Evolutionary conservation across 192 early-diverging fungal species (phyloP), one percentile per base, ranked within the genome.

Genomic region (Coemansia sp.): DNA sequence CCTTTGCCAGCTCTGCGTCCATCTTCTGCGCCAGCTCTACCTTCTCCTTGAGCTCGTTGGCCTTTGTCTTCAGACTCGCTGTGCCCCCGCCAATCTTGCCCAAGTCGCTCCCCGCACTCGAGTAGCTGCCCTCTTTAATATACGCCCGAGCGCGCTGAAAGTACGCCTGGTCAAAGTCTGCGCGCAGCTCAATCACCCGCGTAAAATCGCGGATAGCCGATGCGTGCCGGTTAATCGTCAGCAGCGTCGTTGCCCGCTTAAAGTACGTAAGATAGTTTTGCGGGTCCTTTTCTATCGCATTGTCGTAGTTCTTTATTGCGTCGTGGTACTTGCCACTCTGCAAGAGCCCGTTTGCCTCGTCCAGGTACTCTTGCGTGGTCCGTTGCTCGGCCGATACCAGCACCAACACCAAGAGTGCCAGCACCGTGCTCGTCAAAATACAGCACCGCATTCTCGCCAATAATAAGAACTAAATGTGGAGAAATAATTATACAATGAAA

Each of bases 221-320:
- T 6, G 73, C 60, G 54, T 84, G 85, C 38, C 87, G 85, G 51
- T 90, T 92, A 23, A 95, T 61, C 19, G 85, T 85, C 42, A 97
- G 72, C 48, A 94, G 88, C 7, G 90, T 89, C 12, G 90, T 87
- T 0, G 94, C 96, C 49, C 95, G 85, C 69, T 90, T 88, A 70
- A 89, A 96, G 79, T 90, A 92, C n/a, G 88, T 88, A 9, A 93
- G 66, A 60, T 95, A 93, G 83, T 93, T 90, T 48, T 83, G 74
- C 9, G 92, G 90, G 60, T 98, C 94, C 37, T 73, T 69, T 28
- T 76, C 91, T 82, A 84, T 72, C 9, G 74, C 81, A 28, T 60
- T 64, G 49, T 74, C 74, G 66, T 72, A 87, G 62, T 60, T 57
- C 44, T 48, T 55, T 26, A 83, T 60, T 17, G 75, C 83, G 6